These are phyloP conservation scores for Aspergillus sp. DNA, from an alignment of 2,329 filamentous ascomycete genomes.

Conservation along the genomic window DNA sequence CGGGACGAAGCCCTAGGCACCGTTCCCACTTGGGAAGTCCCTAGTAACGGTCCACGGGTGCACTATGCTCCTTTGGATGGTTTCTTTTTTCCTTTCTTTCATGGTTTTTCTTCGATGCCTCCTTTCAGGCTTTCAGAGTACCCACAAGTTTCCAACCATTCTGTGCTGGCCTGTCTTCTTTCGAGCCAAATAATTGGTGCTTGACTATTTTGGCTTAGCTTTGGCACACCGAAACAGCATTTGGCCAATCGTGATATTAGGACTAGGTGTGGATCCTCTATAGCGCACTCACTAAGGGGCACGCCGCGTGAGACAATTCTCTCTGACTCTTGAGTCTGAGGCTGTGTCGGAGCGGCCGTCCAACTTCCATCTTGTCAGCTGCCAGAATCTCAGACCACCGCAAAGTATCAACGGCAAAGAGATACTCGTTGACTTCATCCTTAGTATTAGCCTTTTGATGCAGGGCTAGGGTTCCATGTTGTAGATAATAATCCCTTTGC, in stretches of 20 bases:
- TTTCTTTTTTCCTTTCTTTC: slow-evolving; percentile 1
- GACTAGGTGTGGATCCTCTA: slow-evolving; percentile 14
- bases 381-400: slow-evolving; percentile 5
- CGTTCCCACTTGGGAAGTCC: not conserved
- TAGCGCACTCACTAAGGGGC: slow-evolving; percentile 19
- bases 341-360: slow-evolving; percentile 4
- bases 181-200: not conserved
- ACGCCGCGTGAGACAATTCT: slow-evolving; percentile 23
- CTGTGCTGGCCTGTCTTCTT: not conserved
- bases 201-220: not conserved
- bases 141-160: not conserved
- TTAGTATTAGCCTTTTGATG: not conserved
- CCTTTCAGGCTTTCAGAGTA: not conserved
- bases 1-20: not conserved
- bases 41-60: too few relatives aligned
- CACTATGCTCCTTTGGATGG: not conserved
- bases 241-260: slow-evolving; percentile 14
- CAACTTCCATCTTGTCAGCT: slow-evolving; percentile 6
- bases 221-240: not conserved
- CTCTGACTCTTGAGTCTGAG: not conserved
- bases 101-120: not conserved
- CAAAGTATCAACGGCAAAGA: not conserved
- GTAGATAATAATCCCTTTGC: not conserved
- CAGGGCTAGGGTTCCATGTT: not conserved
- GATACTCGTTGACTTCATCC: not conserved